Percentiles rank a stretch among this genome's conserved stretches.
These are phyloP conservation scores for Leccinum fuscescens DNA, from an alignment of 1,284 basidiomycete genomes.

Conservation along the genomic window DNA sequence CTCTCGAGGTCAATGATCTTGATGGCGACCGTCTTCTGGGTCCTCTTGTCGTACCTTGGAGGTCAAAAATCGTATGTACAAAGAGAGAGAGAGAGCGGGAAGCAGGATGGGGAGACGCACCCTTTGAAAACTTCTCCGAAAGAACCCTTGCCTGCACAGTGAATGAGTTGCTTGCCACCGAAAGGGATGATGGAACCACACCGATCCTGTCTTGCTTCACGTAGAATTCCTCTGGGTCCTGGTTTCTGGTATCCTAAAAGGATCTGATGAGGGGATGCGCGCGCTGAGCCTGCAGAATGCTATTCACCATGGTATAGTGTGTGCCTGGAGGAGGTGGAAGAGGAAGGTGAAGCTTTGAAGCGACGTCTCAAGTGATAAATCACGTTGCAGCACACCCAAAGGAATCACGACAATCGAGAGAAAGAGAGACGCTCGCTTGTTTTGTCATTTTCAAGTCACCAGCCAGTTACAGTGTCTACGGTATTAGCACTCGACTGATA, in stretches of 20 bases:
- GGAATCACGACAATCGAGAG: conserved; percentile 11
- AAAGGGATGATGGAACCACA: conserved; percentile 39
- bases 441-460: conserved; percentile 34
- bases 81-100: not conserved
- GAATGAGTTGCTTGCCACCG: conserved; percentile 15
- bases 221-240: conserved; percentile 93
- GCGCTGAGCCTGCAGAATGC: not conserved
- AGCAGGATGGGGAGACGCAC: conserved; percentile 42
- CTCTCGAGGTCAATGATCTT: conserved; percentile 99
- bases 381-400: not conserved
- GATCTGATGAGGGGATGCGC: conserved; percentile 10
- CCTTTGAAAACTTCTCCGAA: conserved; percentile 99
- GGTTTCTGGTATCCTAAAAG: conserved; percentile 60
- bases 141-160: conserved; percentile 79
- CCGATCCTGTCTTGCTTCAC: conserved; percentile 96
- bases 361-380: conserved; percentile 13
- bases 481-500: no score
- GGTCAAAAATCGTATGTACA: not conserved
- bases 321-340: not conserved
- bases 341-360: not conserved
- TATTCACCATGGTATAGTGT: conserved; percentile 23
- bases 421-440: conserved; percentile 19
- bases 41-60: conserved; percentile 84
- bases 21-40: conserved; percentile 91
- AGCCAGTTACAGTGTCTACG: conserved; percentile 15